These are phyloP conservation scores for Fusarium subglutinans DNA, from an alignment of 2,329 filamentous ascomycete genomes.

Conservation along the genomic window DNA sequence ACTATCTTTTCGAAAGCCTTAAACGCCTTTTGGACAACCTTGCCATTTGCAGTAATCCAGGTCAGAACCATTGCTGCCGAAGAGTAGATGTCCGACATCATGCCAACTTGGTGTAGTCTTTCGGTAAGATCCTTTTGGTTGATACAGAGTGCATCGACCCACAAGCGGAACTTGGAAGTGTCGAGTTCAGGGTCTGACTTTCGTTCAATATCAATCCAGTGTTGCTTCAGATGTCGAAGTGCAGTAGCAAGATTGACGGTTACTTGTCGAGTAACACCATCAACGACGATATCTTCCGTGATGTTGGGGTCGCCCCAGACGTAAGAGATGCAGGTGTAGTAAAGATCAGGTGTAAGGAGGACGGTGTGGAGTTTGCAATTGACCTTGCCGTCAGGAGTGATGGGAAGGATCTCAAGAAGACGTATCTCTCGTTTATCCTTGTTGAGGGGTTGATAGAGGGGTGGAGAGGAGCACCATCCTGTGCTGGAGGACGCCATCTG, in stretches of 20 bases:
- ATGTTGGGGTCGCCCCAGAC: background rate
- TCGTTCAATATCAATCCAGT: background rate
- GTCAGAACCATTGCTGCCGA: background rate
- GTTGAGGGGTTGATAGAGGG: background rate
- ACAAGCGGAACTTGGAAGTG: background rate
- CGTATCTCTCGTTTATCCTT: background rate
- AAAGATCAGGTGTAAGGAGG: background rate
- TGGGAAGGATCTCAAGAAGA: background rate
- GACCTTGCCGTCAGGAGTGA: fast-evolving
- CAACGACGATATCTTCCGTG: background rate
- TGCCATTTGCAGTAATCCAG: background rate
- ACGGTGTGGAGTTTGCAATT: background rate
- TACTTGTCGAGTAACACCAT: background rate
- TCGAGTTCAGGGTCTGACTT: fast-evolving
- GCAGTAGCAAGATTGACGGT: background rate
- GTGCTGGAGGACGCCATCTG: background rate
- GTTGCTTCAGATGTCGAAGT: background rate
- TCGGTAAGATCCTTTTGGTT: background rate
- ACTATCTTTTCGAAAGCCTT: background rate
- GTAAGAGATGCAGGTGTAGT: background rate
- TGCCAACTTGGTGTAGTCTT: background rate
- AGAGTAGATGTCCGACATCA: background rate
- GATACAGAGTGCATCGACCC: background rate
- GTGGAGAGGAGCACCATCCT: fast-evolving
- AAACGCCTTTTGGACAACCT: background rate